Evolutionary conservation across 2,329 filamentous ascomycete species (phyloP).

Genomic region (Ceratocystis huliohia): DNA sequence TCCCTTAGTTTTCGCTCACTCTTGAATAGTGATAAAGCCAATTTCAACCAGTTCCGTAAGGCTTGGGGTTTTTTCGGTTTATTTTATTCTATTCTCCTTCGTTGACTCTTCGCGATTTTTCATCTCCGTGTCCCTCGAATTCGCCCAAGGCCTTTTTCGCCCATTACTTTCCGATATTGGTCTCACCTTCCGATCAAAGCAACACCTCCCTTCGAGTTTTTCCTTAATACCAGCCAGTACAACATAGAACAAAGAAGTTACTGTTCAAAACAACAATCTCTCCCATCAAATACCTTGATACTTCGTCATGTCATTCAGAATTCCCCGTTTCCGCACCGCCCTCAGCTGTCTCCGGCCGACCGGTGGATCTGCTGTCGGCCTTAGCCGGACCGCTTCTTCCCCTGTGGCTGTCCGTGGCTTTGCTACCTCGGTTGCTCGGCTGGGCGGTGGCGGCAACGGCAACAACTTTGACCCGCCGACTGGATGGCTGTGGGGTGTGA

Average conservation of each 20-base stretch:
- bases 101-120: background rate
- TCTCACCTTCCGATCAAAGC: too few relatives aligned
- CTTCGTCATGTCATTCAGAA: constrained; percentile 8
- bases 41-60: background rate
- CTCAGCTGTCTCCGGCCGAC: background rate
- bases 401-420: constrained; percentile 3
- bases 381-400: background rate
- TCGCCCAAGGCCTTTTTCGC: background rate
- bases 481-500: constrained; percentile 88
- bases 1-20: too few relatives aligned
- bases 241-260: too few relatives aligned
- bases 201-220: too few relatives aligned
- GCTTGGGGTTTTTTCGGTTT: background rate
- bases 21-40: background rate
- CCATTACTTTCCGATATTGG: too few relatives aligned
- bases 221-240: too few relatives aligned
- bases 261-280: background rate
- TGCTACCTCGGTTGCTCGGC: constrained; percentile 25
- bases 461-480: constrained; percentile 77
- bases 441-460: constrained; percentile 40
- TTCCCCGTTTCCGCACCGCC: constrained; percentile 3
- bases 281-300: background rate
- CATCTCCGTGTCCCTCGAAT: background rate
- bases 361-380: background rate
- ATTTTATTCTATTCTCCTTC: background rate